Evolutionary conservation across 495 filamentous ascomycete species (phyloP).

Genomic region (Cairneyella variabilis): DNA sequence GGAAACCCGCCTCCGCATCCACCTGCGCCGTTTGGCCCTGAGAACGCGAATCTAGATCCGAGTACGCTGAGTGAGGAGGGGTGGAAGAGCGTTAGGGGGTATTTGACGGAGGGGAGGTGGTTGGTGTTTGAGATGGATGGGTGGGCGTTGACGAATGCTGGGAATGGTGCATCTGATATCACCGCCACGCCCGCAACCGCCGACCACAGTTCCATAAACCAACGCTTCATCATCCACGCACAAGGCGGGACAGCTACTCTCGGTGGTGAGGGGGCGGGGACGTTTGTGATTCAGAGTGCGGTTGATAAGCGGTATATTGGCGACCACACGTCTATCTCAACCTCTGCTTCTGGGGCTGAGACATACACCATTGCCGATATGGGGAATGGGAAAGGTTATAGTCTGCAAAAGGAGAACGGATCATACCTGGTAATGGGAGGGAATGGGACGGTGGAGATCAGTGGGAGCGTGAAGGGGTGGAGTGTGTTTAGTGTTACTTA

Average conservation of each 20-base stretch:
- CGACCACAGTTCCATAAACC: background rate
- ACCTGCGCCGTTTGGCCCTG: background rate
- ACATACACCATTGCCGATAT: slow-evolving; percentile 37
- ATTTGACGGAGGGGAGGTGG: slow-evolving; percentile 30
- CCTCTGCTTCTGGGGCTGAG: slow-evolving; percentile 26
- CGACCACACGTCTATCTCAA: slow-evolving; percentile 22
- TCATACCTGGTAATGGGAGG: slow-evolving; percentile 28
- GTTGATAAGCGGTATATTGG: slow-evolving; percentile 43
- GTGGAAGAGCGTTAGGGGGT: slow-evolving; percentile 30
- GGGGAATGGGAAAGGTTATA: slow-evolving; percentile 40
- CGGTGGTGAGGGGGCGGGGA: too few species aligned
- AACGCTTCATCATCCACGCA: slow-evolving; percentile 9
- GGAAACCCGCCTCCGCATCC: background rate
- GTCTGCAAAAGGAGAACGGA: slow-evolving; percentile 32
- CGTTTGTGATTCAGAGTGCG: slow-evolving; percentile 46
- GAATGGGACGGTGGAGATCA: slow-evolving; percentile 24
- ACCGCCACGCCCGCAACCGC: background rate
- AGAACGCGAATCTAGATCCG: background rate
- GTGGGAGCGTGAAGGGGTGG: slow-evolving; percentile 18
- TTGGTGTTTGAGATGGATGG: slow-evolving; percentile 21
- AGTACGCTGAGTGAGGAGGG: slow-evolving; percentile 24
- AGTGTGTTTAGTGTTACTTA: slow-evolving; percentile 44
- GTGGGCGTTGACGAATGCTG: slow-evolving; percentile 19
- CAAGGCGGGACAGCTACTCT: slow-evolving; percentile 36
- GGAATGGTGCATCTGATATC: background rate